A percentile compares a stretch with the other conserved stretches of the same genome.
phyloP scores from a whole-genome alignment of 306 rosid genomes.

The Sechiopsis laciniata region DNA sequence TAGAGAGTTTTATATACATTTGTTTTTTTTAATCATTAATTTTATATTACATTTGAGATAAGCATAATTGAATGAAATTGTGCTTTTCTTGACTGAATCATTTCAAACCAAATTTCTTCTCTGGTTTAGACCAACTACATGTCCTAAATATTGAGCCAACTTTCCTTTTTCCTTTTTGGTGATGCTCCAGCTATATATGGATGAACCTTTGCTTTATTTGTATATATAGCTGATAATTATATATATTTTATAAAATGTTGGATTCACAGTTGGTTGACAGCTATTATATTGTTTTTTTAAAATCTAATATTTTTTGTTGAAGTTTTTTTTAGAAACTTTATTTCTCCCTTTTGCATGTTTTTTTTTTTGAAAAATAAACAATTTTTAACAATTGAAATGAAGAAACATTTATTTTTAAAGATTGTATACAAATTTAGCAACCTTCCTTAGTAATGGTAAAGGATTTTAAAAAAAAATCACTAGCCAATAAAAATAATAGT shows the following conservation, averaged over 20 bases:
- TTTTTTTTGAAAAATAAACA: too few relatives aligned
- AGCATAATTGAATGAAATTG: background rate
- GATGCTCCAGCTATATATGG: background rate
- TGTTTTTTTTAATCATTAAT: too few relatives aligned
- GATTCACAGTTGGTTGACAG: background rate
- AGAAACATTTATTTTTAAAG: too few relatives aligned
- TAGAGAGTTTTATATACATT: background rate
- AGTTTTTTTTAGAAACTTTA: too few relatives aligned
- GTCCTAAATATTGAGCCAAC: conserved; percentile 4
- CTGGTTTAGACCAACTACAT: background rate
- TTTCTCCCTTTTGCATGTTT: too few relatives aligned
- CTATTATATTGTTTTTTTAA: background rate
- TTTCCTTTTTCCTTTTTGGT: background rate
- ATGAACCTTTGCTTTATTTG: too few relatives aligned
- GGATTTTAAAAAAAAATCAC: too few relatives aligned
- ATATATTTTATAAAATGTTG: background rate
- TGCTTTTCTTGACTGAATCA: conserved; percentile 1
- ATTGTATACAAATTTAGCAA: too few relatives aligned
- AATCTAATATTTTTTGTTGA: too few relatives aligned
- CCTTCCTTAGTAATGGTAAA: too few relatives aligned
- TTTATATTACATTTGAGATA: background rate
- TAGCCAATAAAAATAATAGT: too few relatives aligned
- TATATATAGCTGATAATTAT: background rate
- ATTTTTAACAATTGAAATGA: too few relatives aligned
- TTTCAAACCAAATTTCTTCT: background rate